A percentile compares a stretch with the other conserved stretches of the same genome.
phyloP scores from a whole-genome alignment of 257 asterid species.

The Solanum medicagineum region DNA sequence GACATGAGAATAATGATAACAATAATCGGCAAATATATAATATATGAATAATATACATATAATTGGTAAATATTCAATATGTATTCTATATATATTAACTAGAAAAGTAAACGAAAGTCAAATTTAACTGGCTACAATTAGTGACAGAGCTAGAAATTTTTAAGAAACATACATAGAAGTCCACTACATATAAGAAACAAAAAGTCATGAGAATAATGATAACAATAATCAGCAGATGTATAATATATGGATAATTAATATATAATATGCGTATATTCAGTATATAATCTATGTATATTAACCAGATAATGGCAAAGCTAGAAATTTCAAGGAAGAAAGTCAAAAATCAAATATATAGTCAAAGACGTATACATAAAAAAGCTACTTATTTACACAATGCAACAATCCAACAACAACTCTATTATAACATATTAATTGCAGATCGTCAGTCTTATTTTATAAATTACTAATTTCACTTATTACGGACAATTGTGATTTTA shows the following conservation, averaged over 20 bases:
- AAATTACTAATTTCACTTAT: background rate
- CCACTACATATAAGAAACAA: too few relatives aligned
- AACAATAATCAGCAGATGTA: too few relatives aligned
- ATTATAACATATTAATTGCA: background rate
- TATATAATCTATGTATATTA: too few relatives aligned
- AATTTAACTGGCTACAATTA: too few relatives aligned
- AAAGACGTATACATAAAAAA: too few relatives aligned
- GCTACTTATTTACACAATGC: background rate
- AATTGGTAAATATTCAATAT: too few relatives aligned
- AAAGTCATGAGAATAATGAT: too few relatives aligned
- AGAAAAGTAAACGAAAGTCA: background rate
- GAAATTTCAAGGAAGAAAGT: background rate
- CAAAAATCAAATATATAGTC: background rate
- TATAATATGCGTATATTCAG: too few relatives aligned
- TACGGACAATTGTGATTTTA: background rate
- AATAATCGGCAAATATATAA: background rate
- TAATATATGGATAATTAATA: too few relatives aligned
- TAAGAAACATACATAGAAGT: too few relatives aligned
- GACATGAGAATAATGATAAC: background rate
- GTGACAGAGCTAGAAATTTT: too few relatives aligned
- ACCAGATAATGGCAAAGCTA: background rate
- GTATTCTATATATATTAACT: background rate
- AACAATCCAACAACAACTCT: background rate
- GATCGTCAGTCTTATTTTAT: background rate
- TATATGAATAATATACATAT: background rate